Conservation (phyloP, 768 basidiomycete genomes). For the Lentinula boryana region DNA sequence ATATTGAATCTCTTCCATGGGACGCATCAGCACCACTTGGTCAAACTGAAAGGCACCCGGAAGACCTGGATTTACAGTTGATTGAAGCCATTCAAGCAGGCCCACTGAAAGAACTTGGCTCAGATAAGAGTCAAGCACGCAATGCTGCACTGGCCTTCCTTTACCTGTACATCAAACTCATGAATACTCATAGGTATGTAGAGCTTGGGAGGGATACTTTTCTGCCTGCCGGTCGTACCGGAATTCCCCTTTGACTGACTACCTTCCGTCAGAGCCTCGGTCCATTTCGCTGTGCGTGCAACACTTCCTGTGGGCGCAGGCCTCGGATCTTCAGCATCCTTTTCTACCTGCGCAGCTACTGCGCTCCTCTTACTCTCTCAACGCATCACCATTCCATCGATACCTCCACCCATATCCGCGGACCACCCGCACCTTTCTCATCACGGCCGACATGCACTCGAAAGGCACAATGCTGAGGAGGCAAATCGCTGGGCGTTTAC, state of each 20-base stretch:
- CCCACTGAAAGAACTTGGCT: constrained; percentile 30
- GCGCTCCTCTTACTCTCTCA: constrained; percentile 71
- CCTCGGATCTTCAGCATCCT: constrained; percentile 95
- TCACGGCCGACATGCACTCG: constrained; percentile 59
- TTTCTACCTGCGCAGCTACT: constrained; percentile 81
- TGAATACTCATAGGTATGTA: constrained; percentile 51
- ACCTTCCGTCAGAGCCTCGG: constrained; percentile 49
- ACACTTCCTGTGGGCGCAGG: constrained; percentile 94
- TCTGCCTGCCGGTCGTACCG: neutral
- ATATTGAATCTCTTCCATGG: constrained; percentile 75
- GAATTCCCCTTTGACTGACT: neutral
- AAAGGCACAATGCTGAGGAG: constrained; percentile 60
- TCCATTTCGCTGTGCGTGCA: constrained; percentile 79
- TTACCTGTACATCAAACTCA: constrained; percentile 87
- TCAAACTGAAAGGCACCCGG: constrained; percentile 49
- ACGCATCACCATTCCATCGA: constrained; percentile 55
- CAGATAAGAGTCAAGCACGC: constrained; percentile 30
- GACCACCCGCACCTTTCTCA: constrained; percentile 61
- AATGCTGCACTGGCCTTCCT: constrained; percentile 68
- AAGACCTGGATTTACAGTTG: constrained; percentile 66
- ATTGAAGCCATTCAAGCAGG: constrained; percentile 61
- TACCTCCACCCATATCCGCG: constrained; percentile 39
- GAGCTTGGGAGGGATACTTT: neutral
- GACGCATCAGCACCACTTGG: constrained; percentile 51
- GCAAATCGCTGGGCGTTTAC: constrained; percentile 94